Percentiles rank a stretch among this genome's conserved stretches.
These are phyloP conservation scores for Trichomonascaceae sp. DNA, from an alignment of 1,139 yeast species.

Conservation along the genomic window DNA sequence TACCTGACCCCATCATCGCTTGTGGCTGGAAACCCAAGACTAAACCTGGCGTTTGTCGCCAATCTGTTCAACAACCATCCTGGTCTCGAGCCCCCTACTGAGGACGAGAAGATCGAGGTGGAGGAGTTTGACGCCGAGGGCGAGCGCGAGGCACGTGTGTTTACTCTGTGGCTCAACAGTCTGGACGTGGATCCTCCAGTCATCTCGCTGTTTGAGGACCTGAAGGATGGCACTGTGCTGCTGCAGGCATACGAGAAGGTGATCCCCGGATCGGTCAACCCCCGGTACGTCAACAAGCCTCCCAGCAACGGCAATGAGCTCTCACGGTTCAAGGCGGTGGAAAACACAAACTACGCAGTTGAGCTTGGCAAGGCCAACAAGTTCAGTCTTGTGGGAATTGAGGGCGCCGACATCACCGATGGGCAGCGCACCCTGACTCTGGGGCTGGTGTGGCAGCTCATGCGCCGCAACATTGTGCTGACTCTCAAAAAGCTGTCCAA, in stretches of 20 bases:
- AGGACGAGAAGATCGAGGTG: constrained; percentile 68
- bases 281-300: constrained; percentile 69
- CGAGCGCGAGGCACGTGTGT: constrained; percentile 97
- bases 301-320: constrained; percentile 62
- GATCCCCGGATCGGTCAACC: constrained; percentile 80
- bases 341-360: constrained; percentile 91
- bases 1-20: constrained; percentile 86
- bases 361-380: constrained; percentile 87
- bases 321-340: constrained; percentile 87
- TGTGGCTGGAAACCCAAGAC: constrained; percentile 92
- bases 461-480: constrained; percentile 87
- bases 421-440: constrained; percentile 81
- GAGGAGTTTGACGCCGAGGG: constrained; percentile 98
- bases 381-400: constrained; percentile 92
- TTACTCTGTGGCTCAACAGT: constrained; percentile 93
- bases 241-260: constrained; percentile 94
- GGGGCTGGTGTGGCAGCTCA: constrained; percentile 97
- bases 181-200: constrained; percentile 94
- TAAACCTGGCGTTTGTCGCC: constrained; percentile 94
- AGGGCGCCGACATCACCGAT: constrained; percentile 94
- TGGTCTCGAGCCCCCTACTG: constrained; percentile 91
- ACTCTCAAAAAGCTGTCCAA: constrained; percentile 66
- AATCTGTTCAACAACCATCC: constrained; percentile 94
- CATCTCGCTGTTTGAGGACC: constrained; percentile 81
- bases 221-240: constrained; percentile 82